These are phyloP conservation scores for Fomitiporia mediterranea DNA, from an alignment of 1,284 basidiomycete species.

Conservation along the genomic window DNA sequence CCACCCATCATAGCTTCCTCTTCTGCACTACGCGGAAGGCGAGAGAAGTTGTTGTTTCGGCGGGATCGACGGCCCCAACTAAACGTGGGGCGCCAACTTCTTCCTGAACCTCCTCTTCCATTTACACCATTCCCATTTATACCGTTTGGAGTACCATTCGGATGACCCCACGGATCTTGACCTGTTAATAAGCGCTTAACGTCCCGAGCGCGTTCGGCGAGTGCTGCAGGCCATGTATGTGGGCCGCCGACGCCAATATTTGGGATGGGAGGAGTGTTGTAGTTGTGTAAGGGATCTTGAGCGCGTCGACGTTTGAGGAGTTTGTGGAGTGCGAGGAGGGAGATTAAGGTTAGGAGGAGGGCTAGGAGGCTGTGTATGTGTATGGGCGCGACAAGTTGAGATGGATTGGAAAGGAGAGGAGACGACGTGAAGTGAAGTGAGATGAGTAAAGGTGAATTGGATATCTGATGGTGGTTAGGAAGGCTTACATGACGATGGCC, in stretches of 20 bases:
- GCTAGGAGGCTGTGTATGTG: constrained; percentile 41
- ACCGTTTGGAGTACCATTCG: constrained; percentile 19
- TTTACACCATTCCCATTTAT: constrained; percentile 22
- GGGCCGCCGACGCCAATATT: not conserved
- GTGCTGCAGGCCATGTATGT: constrained; percentile 3
- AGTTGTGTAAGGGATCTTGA: not conserved
- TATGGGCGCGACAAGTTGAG: not conserved
- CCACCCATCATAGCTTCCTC: constrained; percentile 32
- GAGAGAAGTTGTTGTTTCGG: constrained; percentile 27
- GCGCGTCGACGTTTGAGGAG: constrained; percentile 25
- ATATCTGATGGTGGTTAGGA: constrained; percentile 20
- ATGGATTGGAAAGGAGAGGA: not conserved
- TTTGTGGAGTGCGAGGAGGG: constrained; percentile 34
- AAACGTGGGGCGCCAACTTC: constrained; percentile 13
- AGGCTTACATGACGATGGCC: constrained; percentile 17
- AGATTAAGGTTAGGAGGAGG: constrained; percentile 59
- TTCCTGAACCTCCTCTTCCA: constrained; percentile 20
- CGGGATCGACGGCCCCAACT: constrained; percentile 18
- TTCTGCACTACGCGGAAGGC: constrained; percentile 29
- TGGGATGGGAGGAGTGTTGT: not conserved
- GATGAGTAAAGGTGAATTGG: constrained; percentile 9
- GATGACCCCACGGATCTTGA: constrained; percentile 19
- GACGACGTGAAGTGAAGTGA: not conserved
- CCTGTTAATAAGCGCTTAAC: constrained; percentile 5
- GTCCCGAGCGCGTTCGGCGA: constrained; percentile 7